Conservation (phyloP, 2,329 filamentous ascomycete species). For the Akanthomyces lecanii region DNA sequence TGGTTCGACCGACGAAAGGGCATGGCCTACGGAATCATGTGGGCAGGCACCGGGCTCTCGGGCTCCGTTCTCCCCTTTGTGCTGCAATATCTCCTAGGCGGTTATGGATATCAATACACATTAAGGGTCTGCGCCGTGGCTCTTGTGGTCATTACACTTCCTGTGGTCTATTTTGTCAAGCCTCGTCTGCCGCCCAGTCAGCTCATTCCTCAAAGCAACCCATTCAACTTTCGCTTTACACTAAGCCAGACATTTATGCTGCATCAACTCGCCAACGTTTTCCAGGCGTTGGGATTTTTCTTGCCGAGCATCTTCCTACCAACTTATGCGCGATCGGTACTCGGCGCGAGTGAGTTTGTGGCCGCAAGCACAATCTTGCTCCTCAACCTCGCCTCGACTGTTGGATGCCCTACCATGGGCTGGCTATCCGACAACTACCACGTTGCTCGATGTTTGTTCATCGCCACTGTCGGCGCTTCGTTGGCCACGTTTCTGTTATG, state of each 20-base stretch:
- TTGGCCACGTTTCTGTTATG: constrained; percentile 54
- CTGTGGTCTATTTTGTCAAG: constrained; percentile 49
- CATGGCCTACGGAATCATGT: constrained; percentile 55
- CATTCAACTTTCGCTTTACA: constrained; percentile 43
- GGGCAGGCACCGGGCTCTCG: constrained; percentile 42
- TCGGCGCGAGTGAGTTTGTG: constrained; percentile 40
- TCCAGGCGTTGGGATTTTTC: constrained; percentile 55
- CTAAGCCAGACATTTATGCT: constrained; percentile 48
- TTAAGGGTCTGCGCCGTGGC: constrained; percentile 45
- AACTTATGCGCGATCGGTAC: constrained; percentile 45
- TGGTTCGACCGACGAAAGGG: constrained; percentile 51
- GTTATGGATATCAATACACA: constrained; percentile 40
- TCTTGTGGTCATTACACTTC: constrained; percentile 43
- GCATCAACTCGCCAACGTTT: constrained; percentile 50
- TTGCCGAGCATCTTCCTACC: constrained; percentile 56
- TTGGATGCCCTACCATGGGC: constrained; percentile 52
- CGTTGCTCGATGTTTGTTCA: constrained; percentile 44
- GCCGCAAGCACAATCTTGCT: constrained; percentile 50
- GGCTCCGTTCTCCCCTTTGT: constrained; percentile 43
- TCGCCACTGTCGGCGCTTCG: constrained; percentile 51
- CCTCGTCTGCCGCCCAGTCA: constrained; percentile 40
- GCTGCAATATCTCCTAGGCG: constrained; percentile 42
- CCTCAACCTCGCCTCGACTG: constrained; percentile 52
- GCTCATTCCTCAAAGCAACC: constrained; percentile 25
- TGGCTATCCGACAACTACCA: constrained; percentile 47